Conservation (phyloP, 2,329 filamentous ascomycete species). For the Sphaceloma murrayae region DNA sequence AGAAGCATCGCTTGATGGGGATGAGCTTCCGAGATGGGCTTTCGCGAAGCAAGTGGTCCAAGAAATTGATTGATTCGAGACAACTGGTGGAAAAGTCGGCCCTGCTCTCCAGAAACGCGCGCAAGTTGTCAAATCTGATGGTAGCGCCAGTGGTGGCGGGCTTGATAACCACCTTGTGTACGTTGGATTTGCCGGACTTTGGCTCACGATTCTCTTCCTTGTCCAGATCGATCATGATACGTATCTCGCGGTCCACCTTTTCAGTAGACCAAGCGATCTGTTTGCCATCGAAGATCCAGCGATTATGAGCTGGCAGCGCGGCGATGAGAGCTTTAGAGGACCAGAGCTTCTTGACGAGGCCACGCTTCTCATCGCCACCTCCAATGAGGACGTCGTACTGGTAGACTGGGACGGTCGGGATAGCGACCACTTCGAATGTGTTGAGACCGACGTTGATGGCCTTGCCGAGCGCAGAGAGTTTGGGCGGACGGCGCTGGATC, state of each 20-base stretch:
- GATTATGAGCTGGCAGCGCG: conserved; percentile 41
- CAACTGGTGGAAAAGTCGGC: conserved; percentile 55
- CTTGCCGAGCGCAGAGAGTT: conserved; percentile 33
- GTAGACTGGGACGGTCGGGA: conserved; percentile 54
- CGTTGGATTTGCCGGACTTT: conserved; percentile 23
- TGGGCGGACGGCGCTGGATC: conserved; percentile 25
- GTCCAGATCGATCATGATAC: conserved; percentile 62
- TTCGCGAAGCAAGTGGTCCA: conserved; percentile 82
- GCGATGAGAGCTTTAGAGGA: conserved; percentile 50
- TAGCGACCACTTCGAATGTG: conserved; percentile 57
- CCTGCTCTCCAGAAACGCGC: conserved; percentile 54
- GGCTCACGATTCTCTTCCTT: conserved; percentile 44
- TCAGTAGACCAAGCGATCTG: conserved; percentile 69
- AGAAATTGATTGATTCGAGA: conserved; percentile 75
- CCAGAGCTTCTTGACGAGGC: conserved; percentile 70
- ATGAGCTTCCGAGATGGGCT: conserved; percentile 59
- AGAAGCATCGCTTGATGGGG: conserved; percentile 75
- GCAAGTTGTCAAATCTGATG: conserved; percentile 52
- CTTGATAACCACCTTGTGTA: conserved; percentile 46
- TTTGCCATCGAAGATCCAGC: conserved; percentile 72
- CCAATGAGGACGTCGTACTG: conserved; percentile 72
- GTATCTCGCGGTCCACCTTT: conserved; percentile 26
- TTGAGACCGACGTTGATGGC: conserved; percentile 50
- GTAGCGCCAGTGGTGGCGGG: conserved; percentile 44
- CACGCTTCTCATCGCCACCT: conserved; percentile 52